Base-by-base conservation (phyloP, 768 basidiomycete species). In the Boletellus emodensis region DNA sequence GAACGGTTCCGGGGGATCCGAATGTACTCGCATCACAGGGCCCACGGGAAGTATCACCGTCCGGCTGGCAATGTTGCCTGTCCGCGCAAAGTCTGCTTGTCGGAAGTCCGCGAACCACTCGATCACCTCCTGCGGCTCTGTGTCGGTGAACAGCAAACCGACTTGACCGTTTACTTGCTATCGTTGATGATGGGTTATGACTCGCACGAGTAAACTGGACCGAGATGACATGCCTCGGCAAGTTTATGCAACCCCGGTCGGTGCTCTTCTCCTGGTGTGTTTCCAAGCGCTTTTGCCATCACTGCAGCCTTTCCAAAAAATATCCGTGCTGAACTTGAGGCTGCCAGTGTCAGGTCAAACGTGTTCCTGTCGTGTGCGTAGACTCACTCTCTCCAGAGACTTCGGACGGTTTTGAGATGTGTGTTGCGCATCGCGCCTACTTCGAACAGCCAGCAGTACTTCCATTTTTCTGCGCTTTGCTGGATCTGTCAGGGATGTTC, bases 341-440 rank as follows among this genome's bases (percentile, higher is more conserved):
- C 24, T 14, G 44, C 52, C 44, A 63, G 53, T 10, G 44, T 54
- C 44, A 64, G 55, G 48, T 24, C 15, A 36, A 46, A 46, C 38
- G 24, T 0, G 28, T 41, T n/a, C 15, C 14, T 20, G 35, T 20
- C 17, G 44, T 18, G 22, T 15, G 46, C 28, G 24, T 20, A 34
- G 17, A 72, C 86, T 48, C 59, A 91, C 87, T 89, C 90, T 76
- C 91, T 90, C 96, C 96, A 99, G 56, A 89, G 75, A 52, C 84
- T 84, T 57, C 96, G 80, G 41, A 98, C 90, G 45, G 91, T 93
- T 77, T 98, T 94, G 35, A 99, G 73, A 70, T 92, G 87, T 24
- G 93, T 75, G 72, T 95, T 98, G 53, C 96, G 79, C 93, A 97
- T 95, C 58, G 93, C 83, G 14, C 94, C 94, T 6, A 97, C 91